These are phyloP conservation scores for Fusarium protoensiforme DNA, from an alignment of 2,329 filamentous ascomycete genomes.

Conservation along the genomic window DNA sequence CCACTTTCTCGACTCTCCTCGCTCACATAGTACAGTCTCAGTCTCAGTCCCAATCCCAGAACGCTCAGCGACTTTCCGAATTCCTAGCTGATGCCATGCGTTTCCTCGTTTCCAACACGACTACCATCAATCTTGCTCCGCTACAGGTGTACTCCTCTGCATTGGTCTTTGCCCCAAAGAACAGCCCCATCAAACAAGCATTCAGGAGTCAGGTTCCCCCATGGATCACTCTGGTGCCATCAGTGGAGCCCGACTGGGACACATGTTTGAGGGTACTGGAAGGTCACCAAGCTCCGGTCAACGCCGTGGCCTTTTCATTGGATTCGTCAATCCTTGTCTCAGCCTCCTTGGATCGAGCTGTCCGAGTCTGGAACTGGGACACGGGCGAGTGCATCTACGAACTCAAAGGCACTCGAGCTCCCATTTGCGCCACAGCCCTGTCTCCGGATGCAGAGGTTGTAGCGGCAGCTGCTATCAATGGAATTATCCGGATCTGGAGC, in stretches of 20 bases:
- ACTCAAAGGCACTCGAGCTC: not conserved
- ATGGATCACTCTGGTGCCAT: not conserved
- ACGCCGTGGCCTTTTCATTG: not conserved
- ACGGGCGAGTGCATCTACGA: not conserved
- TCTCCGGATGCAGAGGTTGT: not conserved
- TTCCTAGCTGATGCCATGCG: not conserved
- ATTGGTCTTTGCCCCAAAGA: not conserved
- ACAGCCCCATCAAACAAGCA: not conserved
- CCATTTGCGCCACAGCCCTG: not conserved
- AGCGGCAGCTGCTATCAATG: not conserved
- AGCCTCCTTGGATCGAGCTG: not conserved
- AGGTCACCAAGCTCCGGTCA: not conserved
- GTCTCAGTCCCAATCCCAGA: not conserved
- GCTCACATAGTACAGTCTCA: not conserved
- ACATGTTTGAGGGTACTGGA: not conserved
- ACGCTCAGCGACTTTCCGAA: not conserved
- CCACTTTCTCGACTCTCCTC: not conserved
- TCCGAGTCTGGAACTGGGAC: not conserved
- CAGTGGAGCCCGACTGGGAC: not conserved
- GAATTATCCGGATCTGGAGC: not conserved
- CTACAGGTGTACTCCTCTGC: not conserved
- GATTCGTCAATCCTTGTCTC: not conserved
- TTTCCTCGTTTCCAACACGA: not conserved
- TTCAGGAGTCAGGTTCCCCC: not conserved
- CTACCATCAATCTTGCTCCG: not conserved